These are phyloP conservation scores for Saussurea involucrata DNA, from an alignment of 129 eudicot species.

Conservation along the genomic window DNA sequence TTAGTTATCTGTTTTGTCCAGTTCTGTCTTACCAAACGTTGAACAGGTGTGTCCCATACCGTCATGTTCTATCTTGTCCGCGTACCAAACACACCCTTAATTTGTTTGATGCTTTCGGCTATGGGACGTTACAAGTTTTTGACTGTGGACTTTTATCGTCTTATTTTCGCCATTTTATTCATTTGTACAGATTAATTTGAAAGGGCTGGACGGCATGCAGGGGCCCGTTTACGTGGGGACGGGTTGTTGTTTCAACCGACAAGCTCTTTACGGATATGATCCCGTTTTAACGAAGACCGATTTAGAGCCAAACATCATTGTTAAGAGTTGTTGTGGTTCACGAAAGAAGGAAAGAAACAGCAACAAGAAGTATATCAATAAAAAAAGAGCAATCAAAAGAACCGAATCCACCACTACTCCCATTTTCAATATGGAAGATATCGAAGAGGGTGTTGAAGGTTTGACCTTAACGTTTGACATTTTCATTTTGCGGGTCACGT, in stretches of 20 bases:
- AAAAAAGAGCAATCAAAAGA: conserved; percentile 59
- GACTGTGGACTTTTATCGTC: not conserved
- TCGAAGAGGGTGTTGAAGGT: conserved; percentile 85
- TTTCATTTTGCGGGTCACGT: not conserved
- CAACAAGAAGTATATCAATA: conserved; percentile 64
- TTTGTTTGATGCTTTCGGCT: no score
- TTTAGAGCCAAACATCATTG: conserved; percentile 68
- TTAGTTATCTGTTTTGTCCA: no score
- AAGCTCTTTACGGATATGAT: conserved; percentile 84
- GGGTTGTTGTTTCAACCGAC: conserved; percentile 86
- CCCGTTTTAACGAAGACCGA: conserved; percentile 79
- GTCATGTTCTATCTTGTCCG: no score
- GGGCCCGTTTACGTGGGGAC: conserved; percentile 97
- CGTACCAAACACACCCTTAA: no score
- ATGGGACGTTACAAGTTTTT: no score
- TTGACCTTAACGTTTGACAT: not conserved
- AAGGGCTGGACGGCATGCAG: conserved; percentile 87
- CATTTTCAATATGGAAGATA: conserved; percentile 71
- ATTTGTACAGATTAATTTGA: conserved; percentile 71
- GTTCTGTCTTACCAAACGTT: no score
- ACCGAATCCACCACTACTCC: conserved; percentile 79
- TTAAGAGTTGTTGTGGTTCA: conserved; percentile 75
- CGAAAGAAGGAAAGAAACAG: conserved; percentile 58
- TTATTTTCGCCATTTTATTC: not conserved
- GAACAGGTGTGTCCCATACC: no score